Base-by-base conservation (phyloP, 331 rosid genomes). In the Ulmus americana region DNA sequence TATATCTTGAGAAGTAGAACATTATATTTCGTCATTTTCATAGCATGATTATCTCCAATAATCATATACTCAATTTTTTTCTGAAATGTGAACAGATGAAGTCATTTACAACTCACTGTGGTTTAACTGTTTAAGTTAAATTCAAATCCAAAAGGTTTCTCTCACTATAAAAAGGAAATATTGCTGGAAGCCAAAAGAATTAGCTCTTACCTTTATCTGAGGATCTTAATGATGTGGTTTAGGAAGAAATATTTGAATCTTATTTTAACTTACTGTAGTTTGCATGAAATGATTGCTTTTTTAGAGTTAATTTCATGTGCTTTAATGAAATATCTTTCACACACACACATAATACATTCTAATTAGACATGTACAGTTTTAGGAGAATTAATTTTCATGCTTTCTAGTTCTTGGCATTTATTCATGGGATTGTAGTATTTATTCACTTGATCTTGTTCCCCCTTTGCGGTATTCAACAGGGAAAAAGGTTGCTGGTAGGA, bases 401-500 rank as follows among this genome's bases (percentile, higher is more conserved):
- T 28, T 1, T 28, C 35, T 28, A 28, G 35, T 41, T 28, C 39
- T 55, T 46, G 11, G 59, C 10, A 22, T 20, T 44, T 51, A 61
- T 45, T 62, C 55, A 39, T 45, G 7, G 13, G 39, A 52, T 48
- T 73, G 75, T 50, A 65, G 58, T 68, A 42, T 69, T 80, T 68
- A 42, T 69, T 80, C 39, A 61, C 61, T 61, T 64, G 64, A 14
- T 59, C 56, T 58, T 78, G 50, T 60, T 70, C 57, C 75, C 53
- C 67, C 56, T 75, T 41, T 61, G 70, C 39, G 65, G 65, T 65
- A 77, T 67, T 66, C 80, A 74, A 53, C 94, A 89, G 97, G 98
- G 76, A 89, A 73, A 76, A 92, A 76, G 70, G 94, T 86, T 69
- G 70, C 75, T 46, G 44, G 76, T 28, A 82, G 81, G 79, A 92